A percentile compares a stretch with the other conserved stretches of the same genome.
These are phyloP conservation scores for Spiraea crenata DNA, from an alignment of 331 rosid genomes.

Conservation along the genomic window DNA sequence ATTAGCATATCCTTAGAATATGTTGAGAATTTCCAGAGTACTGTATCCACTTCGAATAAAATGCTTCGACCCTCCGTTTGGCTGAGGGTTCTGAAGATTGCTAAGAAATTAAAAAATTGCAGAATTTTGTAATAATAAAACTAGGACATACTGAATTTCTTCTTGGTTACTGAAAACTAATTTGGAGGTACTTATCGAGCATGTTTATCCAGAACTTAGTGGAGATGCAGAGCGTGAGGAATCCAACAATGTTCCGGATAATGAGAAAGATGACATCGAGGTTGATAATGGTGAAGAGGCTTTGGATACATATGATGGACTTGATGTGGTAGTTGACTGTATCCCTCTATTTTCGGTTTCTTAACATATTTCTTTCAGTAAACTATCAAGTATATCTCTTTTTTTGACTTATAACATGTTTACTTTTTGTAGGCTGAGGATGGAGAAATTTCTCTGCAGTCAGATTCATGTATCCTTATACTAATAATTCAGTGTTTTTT, in stretches of 20 bases:
- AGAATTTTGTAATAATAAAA: not conserved
- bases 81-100: too few relatives aligned
- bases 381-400: not conserved
- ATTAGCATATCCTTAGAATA: not conserved
- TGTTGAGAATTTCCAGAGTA: not conserved
- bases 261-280: conserved; percentile 50
- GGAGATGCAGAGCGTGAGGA: conserved; percentile 50
- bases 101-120: too few relatives aligned
- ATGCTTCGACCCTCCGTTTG: too few relatives aligned
- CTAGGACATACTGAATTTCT: too few relatives aligned
- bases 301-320: conserved; percentile 47
- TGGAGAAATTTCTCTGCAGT: conserved; percentile 45
- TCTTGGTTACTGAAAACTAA: conserved; percentile 7
- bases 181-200: conserved; percentile 3
- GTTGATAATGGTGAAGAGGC: conserved; percentile 68
- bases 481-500: not conserved
- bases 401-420: conserved; percentile 13
- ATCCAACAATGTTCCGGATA: conserved; percentile 50
- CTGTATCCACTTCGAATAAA: not conserved
- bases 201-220: conserved; percentile 20
- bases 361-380: not conserved
- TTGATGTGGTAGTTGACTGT: conserved; percentile 43
- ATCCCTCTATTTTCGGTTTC: conserved; percentile 15
- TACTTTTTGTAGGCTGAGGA: conserved; percentile 57
- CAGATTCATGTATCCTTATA: conserved; percentile 63